These are phyloP conservation scores for Lentinus tigrinus DNA, from an alignment of 768 basidiomycete species.

Conservation along the genomic window DNA sequence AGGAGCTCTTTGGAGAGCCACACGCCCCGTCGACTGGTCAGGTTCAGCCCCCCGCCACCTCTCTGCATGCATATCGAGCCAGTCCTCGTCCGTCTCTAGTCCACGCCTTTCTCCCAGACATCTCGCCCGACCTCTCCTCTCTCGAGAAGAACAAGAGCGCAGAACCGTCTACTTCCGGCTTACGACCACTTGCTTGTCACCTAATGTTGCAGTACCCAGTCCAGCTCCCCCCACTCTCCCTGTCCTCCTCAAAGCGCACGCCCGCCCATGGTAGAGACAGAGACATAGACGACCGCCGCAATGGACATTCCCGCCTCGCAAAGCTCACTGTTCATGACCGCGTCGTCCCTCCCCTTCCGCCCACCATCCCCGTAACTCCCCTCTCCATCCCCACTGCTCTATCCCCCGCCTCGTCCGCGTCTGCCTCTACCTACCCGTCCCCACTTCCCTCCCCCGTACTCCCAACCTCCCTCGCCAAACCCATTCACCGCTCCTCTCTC, in stretches of 20 bases:
- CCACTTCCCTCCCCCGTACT: constrained; percentile 33
- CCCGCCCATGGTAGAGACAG: constrained; percentile 18
- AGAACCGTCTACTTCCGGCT: constrained; percentile 18
- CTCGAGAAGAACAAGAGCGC: constrained; percentile 20
- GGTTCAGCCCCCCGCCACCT: constrained; percentile 11
- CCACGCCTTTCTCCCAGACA: constrained; percentile 16
- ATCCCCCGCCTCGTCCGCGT: constrained; percentile 29
- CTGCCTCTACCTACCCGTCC: constrained; percentile 33
- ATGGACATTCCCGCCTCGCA: constrained; percentile 18
- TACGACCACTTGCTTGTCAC: constrained; percentile 14
- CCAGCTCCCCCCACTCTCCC: constrained; percentile 33
- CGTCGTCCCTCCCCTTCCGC: constrained; percentile 19
- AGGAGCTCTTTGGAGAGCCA: constrained; percentile 14
- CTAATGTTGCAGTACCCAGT: constrained; percentile 38
- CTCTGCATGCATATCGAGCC: constrained; percentile 30
- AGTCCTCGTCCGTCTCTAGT: constrained; percentile 22
- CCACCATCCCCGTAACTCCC: constrained; percentile 27
- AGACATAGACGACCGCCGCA: constrained; percentile 20
- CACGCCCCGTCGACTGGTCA: constrained; percentile 14
- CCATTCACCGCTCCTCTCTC: constrained; percentile 23
- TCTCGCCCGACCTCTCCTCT: constrained; percentile 30
- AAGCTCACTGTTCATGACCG: constrained; percentile 24
- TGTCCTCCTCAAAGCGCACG: constrained; percentile 31
- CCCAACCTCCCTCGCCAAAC: constrained; percentile 22
- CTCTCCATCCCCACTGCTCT: constrained; percentile 31